Evolutionary conservation across 225 moss, liverwort and hornwort species (phyloP).

Genomic region (Physcomitrium patens): DNA sequence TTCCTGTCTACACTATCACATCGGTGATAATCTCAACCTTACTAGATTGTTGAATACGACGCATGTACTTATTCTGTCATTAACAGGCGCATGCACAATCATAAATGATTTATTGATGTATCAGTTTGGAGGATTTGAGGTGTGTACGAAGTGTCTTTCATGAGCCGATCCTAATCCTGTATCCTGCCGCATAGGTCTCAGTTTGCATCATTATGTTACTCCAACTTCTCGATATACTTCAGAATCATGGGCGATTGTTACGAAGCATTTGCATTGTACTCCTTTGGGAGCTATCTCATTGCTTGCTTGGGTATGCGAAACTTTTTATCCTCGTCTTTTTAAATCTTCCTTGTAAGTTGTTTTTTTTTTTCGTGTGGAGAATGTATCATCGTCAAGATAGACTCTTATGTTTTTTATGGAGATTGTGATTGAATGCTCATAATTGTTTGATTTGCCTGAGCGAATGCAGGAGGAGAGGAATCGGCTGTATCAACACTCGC

Average conservation of each 20-base stretch:
- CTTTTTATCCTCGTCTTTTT: slow-evolving; percentile 1
- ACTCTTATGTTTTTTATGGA: not conserved
- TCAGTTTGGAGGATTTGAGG: not conserved
- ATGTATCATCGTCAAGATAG: not conserved
- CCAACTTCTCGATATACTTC: slow-evolving; percentile 66
- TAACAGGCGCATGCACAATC: not conserved
- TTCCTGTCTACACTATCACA: slow-evolving; percentile 52
- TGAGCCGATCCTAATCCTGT: slow-evolving; percentile 34
- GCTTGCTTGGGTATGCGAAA: slow-evolving; percentile 77
- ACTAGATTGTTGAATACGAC: slow-evolving; percentile 4
- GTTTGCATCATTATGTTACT: slow-evolving; percentile 80
- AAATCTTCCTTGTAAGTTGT: not conserved
- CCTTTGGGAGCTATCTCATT: slow-evolving; percentile 90
- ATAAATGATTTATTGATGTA: not conserved
- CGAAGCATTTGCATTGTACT: slow-evolving; percentile 94
- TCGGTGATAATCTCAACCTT: slow-evolving; percentile 58
- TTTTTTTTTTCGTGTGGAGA: not conserved
- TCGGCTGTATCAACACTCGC: slow-evolving; percentile 72
- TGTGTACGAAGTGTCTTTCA: not conserved
- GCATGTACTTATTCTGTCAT: not conserved
- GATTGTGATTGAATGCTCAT: not conserved
- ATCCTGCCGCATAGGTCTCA: slow-evolving; percentile 52
- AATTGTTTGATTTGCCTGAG: slow-evolving; percentile 9
- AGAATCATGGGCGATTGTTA: slow-evolving; percentile 85
- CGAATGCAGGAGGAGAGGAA: slow-evolving; percentile 83